A percentile compares a stretch with the other conserved stretches of the same genome.
phyloP scores from a whole-genome alignment of 495 filamentous ascomycete species.

The Xylaria nigripes region DNA sequence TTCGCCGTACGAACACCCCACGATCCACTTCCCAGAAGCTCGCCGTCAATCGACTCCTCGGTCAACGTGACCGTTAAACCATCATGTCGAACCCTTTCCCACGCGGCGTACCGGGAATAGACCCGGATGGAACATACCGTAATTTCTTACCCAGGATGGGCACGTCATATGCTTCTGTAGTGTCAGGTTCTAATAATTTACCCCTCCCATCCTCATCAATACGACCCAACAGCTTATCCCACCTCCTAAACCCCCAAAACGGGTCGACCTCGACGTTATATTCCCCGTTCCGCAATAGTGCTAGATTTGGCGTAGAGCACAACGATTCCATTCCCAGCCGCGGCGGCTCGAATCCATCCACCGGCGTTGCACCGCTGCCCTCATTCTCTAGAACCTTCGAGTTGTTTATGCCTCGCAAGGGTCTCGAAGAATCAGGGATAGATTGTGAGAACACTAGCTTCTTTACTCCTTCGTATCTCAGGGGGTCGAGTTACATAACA shows the following conservation, averaged over 20 bases:
- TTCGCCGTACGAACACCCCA: background rate
- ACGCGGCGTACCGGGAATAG: constrained; percentile 19
- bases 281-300: constrained; percentile 22
- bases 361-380: constrained; percentile 34
- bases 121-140: constrained; percentile 24
- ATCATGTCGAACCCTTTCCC: constrained; percentile 28
- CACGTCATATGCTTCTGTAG: constrained; percentile 73
- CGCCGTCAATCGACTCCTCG: background rate
- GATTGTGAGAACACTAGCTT: constrained; percentile 35
- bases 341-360: constrained; percentile 25
- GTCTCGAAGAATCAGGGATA: constrained; percentile 20
- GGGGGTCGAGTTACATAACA: constrained; percentile 66
- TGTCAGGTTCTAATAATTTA: constrained; percentile 53
- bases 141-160: constrained; percentile 29
- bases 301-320: constrained; percentile 14
- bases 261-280: constrained; percentile 36
- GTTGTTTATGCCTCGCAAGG: constrained; percentile 31
- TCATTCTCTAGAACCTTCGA: constrained; percentile 57
- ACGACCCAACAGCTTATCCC: constrained; percentile 50
- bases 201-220: constrained; percentile 33
- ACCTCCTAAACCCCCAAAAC: constrained; percentile 49
- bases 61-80: background rate
- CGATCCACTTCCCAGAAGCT: background rate
- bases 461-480: constrained; percentile 76
- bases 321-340: constrained; percentile 25